A percentile compares a stretch with the other conserved stretches of the same genome.
Conservation (phyloP, 1,284 basidiomycete genomes). For the Volvariella surrecta region DNA sequence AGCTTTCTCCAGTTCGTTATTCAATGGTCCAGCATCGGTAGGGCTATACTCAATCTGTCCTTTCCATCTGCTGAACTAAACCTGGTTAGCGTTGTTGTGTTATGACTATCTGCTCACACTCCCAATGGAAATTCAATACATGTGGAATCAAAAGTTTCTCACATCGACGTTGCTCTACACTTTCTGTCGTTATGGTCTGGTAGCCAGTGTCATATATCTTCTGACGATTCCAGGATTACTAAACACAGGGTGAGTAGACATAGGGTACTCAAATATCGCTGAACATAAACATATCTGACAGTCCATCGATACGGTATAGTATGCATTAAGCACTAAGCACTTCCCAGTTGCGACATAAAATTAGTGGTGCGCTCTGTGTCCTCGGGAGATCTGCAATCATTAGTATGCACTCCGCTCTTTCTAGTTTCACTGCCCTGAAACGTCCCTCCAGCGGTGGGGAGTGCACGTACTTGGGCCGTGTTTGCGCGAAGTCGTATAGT, state of each 20-base stretch:
- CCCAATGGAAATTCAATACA: constrained; percentile 20
- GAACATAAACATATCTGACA: too few relatives aligned
- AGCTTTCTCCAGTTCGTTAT: too few relatives aligned
- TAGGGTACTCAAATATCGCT: too few relatives aligned
- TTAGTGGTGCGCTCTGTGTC: constrained; percentile 21
- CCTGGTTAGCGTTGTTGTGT: constrained; percentile 17
- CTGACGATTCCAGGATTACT: constrained; percentile 19
- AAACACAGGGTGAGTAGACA: too few relatives aligned
- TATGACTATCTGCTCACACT: constrained; percentile 26
- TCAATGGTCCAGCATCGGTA: too few relatives aligned
- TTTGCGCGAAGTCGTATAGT: constrained; percentile 18
- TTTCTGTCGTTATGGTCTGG: constrained; percentile 25
- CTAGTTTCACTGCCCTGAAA: neutral
- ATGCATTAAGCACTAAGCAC: constrained; percentile 11
- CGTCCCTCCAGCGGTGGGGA: constrained; percentile 18
- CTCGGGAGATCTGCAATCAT: constrained; percentile 23
- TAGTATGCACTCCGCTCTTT: constrained; percentile 14
- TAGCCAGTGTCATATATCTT: constrained; percentile 24
- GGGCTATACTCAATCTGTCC: too few relatives aligned
- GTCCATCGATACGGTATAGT: too few relatives aligned
- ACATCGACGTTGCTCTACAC: constrained; percentile 25
- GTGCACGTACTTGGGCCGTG: constrained; percentile 23
- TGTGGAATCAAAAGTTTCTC: constrained; percentile 22
- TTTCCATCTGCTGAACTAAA: too few relatives aligned
- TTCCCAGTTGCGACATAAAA: constrained; percentile 23